A percentile compares a stretch with the other conserved stretches of the same genome.
These are phyloP conservation scores for Adansonia grandidieri DNA, from an alignment of 441 rosid species.

Conservation along the genomic window DNA sequence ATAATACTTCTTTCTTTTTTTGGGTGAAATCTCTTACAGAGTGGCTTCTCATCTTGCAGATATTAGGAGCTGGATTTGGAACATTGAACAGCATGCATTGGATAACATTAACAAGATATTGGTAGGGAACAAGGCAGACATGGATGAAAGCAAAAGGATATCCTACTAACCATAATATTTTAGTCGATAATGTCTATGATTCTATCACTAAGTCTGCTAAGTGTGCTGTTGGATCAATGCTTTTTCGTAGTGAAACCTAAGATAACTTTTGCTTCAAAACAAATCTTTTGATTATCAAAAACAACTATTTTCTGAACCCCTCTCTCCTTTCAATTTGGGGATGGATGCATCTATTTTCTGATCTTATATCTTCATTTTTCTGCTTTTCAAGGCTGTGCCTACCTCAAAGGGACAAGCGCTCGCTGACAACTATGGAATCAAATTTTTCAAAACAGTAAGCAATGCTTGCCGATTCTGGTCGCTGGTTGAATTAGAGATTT, in stretches of 20 bases:
- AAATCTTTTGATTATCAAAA: not conserved
- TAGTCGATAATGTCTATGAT: not conserved
- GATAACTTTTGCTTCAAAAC: not conserved
- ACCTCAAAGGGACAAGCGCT: constrained; percentile 81
- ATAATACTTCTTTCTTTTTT: not conserved
- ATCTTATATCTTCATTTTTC: not conserved
- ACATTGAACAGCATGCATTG: constrained; percentile 75
- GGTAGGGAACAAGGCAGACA: constrained; percentile 82
- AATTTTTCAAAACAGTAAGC: constrained; percentile 84
- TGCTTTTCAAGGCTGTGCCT: constrained; percentile 54
- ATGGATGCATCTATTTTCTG: constrained; percentile 9
- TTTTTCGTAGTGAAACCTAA: not conserved
- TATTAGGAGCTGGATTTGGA: constrained; percentile 75
- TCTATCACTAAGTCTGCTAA: not conserved
- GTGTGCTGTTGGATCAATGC: not conserved
- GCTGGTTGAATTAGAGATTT: not conserved
- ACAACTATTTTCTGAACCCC: not conserved
- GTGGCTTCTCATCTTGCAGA: constrained; percentile 40
- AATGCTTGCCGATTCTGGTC: constrained; percentile 12
- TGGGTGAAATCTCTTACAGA: constrained; percentile 16
- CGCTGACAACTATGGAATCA: constrained; percentile 80
- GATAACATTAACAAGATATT: constrained; percentile 74
- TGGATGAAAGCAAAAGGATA: constrained; percentile 85
- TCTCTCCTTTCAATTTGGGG: not conserved
- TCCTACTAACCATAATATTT: not conserved